Percentiles rank a stretch among this genome's conserved stretches.
Conservation (phyloP, 129 eudicot species). For the Arctium lappa region DNA sequence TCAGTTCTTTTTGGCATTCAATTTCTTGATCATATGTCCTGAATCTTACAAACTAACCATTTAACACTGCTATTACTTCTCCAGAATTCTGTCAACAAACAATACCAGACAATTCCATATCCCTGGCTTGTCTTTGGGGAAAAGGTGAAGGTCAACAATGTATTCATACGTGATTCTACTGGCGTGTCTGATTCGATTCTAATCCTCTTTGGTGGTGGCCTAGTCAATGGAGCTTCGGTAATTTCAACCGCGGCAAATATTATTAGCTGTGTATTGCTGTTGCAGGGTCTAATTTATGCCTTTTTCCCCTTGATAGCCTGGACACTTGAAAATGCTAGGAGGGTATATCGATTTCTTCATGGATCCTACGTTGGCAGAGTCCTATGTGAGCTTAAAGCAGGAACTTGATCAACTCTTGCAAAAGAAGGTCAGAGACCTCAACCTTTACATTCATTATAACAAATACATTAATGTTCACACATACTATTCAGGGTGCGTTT, state of each 20-base stretch:
- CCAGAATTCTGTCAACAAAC: constrained; percentile 96
- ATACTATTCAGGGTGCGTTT: background rate
- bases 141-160: constrained; percentile 89
- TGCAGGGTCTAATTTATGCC: background rate
- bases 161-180: constrained; percentile 92
- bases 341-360: constrained; percentile 92
- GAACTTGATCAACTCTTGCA: constrained; percentile 80
- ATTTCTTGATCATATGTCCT: background rate
- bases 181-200: constrained; percentile 94
- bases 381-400: constrained; percentile 74
- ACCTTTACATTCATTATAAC: constrained; percentile 2
- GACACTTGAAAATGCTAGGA: constrained; percentile 85
- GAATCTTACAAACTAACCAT: background rate
- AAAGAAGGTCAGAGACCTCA: constrained; percentile 55
- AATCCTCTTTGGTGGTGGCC: constrained; percentile 90
- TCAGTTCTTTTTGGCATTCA: background rate
- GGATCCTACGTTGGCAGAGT: constrained; percentile 85
- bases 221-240: constrained; percentile 70
- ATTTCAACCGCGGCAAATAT: constrained; percentile 15
- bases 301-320: constrained; percentile 46
- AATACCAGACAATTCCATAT: constrained; percentile 87
- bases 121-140: constrained; percentile 99
- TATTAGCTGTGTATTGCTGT: background rate
- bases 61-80: constrained; percentile 10
- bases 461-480: background rate